Base-by-base conservation (phyloP, 177 flowering plant species). In the Vitis hybrid region DNA sequence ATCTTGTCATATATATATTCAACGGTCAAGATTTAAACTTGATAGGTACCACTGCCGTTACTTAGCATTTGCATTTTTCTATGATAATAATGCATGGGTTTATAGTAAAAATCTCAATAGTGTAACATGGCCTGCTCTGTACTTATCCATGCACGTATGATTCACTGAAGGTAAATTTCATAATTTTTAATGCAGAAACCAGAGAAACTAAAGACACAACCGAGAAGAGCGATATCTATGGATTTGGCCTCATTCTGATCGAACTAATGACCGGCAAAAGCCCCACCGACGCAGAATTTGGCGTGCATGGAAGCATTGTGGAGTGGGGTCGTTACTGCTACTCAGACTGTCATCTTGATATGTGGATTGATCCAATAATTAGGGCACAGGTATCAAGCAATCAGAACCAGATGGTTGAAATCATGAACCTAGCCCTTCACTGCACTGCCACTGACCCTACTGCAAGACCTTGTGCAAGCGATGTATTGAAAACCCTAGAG, bases 261-360 rank as follows among this genome's bases (percentile, higher is more conserved):
- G 85, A 83, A 69, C 61, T 94, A 15, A 77, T 94, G 72, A 90
- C 94, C 39, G 98, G 97, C 18, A 89, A 78, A 77, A 65, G 72
- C 49, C 84, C 88, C 0, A 66, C 61, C 1, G 91, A 86, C 58
- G 56, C 71, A 1, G 91, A 87, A 68, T 73, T 76, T 2, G 89
- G 91, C 9, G 71, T 64, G 62, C 89, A 85, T 45, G 77, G 74
- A 18, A 78, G 75, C 76, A 50, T 92, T 2, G 89, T 90, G 0
- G 91, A 84, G 66, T 93, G 98, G 98, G 95, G 95, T 5, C 82
- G 85, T 0, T 85, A 86, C 51, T 87, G 94, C 82, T 91, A 91
- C 80, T 76, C 93, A 1, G 91, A 94, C 20, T 87, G 94, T 52
- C 91, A 81, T 73, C 76, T 87, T 10, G 89, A 89, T 70, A 65